Conservation (phyloP, 768 basidiomycete species). For the Termitomyces titanicus region DNA sequence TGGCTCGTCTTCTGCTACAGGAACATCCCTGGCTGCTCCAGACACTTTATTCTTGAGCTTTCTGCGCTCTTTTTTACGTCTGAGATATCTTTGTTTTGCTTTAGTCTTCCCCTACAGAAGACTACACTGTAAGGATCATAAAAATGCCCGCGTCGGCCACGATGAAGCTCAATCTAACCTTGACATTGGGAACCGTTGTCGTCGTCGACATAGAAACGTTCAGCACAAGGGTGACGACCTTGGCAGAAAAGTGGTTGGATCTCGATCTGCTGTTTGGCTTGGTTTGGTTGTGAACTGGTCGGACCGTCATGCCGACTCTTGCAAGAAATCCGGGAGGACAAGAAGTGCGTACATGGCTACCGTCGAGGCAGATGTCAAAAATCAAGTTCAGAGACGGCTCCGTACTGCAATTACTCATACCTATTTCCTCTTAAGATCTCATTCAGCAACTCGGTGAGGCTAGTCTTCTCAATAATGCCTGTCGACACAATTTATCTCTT, state of each 20-base stretch:
- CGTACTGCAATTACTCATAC: background rate
- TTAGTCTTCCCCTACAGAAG: constrained; percentile 54
- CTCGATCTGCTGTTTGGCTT: no score
- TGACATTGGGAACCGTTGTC: background rate
- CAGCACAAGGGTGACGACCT: no score
- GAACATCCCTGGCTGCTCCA: background rate
- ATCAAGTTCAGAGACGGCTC: background rate
- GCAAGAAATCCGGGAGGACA: no score
- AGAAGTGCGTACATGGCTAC: no score
- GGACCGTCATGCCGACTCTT: background rate
- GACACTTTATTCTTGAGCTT: constrained; percentile 35
- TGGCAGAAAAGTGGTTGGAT: no score
- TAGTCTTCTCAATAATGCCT: background rate
- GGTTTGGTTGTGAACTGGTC: background rate
- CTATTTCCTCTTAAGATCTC: no score
- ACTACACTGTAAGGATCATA: constrained; percentile 18
- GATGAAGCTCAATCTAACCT: constrained; percentile 9
- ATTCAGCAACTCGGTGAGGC: no score
- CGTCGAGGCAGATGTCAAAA: no score
- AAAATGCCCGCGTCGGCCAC: constrained; percentile 5
- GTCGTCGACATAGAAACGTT: background rate
- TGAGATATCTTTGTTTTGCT: constrained; percentile 70
- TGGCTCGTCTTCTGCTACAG: constrained; percentile 17
- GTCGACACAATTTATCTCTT: background rate
- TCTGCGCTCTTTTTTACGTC: constrained; percentile 64